Evolutionary conservation across 805 yeast species (phyloP).

Genomic region (Ogataea pignaliae): DNA sequence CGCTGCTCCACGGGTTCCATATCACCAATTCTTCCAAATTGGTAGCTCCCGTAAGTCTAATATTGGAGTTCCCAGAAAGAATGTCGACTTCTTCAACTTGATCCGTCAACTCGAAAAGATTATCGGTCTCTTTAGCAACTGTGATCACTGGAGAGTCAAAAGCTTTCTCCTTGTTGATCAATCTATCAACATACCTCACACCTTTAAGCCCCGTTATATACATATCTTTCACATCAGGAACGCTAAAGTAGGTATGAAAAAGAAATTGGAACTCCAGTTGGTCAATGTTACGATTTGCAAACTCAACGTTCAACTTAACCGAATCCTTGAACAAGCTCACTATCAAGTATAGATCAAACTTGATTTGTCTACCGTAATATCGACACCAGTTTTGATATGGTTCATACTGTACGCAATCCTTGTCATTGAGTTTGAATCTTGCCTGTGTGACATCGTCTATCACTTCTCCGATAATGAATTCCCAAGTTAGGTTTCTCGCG

Average conservation of each 20-base stretch:
- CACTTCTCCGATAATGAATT: conserved; percentile 16
- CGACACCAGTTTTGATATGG: conserved; percentile 14
- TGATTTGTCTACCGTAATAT: conserved; percentile 6
- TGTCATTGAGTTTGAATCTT: conserved; percentile 8
- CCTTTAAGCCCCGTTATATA: conserved; percentile 18
- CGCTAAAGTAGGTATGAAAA: conserved; percentile 17
- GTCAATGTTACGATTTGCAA: conserved; percentile 8
- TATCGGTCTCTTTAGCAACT: conserved; percentile 12
- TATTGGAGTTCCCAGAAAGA: conserved; percentile 12
- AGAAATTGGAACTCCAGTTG: conserved; percentile 18
- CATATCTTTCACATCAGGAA: conserved; percentile 13
- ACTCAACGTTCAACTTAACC: conserved; percentile 4
- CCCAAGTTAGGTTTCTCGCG: conserved; percentile 18
- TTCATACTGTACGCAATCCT: not conserved
- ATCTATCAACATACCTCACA: conserved; percentile 9
- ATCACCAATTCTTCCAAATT: conserved; percentile 15
- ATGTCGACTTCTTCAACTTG: conserved; percentile 9
- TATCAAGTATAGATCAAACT: conserved; percentile 10
- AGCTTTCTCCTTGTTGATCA: conserved; percentile 3
- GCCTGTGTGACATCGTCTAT: conserved; percentile 12
- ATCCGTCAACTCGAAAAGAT: conserved; percentile 5
- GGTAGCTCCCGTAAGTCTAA: conserved; percentile 8
- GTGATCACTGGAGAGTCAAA: conserved; percentile 13
- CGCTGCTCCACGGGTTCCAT: conserved; percentile 20
- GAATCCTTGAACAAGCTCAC: conserved; percentile 7